phyloP scores from a whole-genome alignment of 768 basidiomycete genomes.

The Boletus speciosus region DNA sequence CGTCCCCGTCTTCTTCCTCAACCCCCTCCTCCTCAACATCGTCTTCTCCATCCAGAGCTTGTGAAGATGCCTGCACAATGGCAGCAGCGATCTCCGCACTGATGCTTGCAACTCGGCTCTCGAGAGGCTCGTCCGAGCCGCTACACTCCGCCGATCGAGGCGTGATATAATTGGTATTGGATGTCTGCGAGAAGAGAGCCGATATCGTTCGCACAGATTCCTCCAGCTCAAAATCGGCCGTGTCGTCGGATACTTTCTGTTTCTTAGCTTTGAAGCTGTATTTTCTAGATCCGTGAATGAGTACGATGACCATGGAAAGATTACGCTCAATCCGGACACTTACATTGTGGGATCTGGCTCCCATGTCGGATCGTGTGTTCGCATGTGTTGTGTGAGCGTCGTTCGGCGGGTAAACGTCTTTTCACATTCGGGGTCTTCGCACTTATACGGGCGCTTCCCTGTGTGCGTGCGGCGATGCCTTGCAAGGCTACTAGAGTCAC shows the following conservation, averaged over 20 bases:
- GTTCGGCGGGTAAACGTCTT: conserved; percentile 88
- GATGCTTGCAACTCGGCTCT: conserved; percentile 69
- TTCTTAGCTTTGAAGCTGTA: conserved; percentile 79
- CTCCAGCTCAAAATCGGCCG: conserved; percentile 58
- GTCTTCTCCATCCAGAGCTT: conserved; percentile 55
- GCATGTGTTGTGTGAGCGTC: conserved; percentile 83
- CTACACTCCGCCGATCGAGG: conserved; percentile 31
- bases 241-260: conserved; percentile 46
- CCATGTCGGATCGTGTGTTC: conserved; percentile 81
- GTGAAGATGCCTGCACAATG: conserved; percentile 69
- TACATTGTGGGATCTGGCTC: conserved; percentile 81
- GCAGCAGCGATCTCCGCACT: conserved; percentile 79
- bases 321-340: conserved; percentile 28
- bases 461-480: conserved; percentile 89
- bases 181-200: conserved; percentile 56
- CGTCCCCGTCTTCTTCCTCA: conserved; percentile 41
- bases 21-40: conserved; percentile 39
- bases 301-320: not conserved
- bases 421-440: conserved; percentile 76
- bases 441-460: conserved; percentile 83
- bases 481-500: conserved; percentile 88
- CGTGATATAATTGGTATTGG: conserved; percentile 32
- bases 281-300: conserved; percentile 45
- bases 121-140: conserved; percentile 43
- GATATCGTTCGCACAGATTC: conserved; percentile 76